These are phyloP conservation scores for Calendula officinalis DNA, from an alignment of 129 eudicot genomes.

Conservation along the genomic window DNA sequence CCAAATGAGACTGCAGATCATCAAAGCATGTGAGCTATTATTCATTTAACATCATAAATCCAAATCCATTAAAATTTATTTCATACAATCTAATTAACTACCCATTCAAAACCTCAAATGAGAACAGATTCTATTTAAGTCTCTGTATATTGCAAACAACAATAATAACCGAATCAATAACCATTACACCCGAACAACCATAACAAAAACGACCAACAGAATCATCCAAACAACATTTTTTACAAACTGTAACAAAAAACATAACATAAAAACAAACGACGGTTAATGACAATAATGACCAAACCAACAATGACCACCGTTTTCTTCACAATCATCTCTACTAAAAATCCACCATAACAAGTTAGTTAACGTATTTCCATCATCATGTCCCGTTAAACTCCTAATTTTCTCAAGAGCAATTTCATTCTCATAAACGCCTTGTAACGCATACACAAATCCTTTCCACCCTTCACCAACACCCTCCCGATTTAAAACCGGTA, in stretches of 20 bases:
- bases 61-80: neutral
- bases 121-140: neutral
- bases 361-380: constrained; percentile 80
- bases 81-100: neutral
- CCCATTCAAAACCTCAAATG: neutral
- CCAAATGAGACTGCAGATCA: no score
- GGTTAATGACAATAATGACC: constrained; percentile 58
- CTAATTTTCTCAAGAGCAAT: constrained; percentile 57
- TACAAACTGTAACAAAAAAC: neutral
- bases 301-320: constrained; percentile 54
- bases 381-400: constrained; percentile 59
- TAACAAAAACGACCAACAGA: neutral
- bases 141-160: neutral
- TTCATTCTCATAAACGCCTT: constrained; percentile 69
- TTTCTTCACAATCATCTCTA: constrained; percentile 53
- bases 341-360: constrained; percentile 92
- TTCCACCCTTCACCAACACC: constrained; percentile 98
- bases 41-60: neutral
- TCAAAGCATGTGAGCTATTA: no score
- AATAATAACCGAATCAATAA: neutral
- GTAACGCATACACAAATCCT: constrained; percentile 79
- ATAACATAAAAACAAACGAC: neutral
- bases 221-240: neutral
- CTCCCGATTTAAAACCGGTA: constrained; percentile 66
- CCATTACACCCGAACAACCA: neutral